phyloP scores from a whole-genome alignment of 495 filamentous ascomycete species.

The Penicillium subrubescens region DNA sequence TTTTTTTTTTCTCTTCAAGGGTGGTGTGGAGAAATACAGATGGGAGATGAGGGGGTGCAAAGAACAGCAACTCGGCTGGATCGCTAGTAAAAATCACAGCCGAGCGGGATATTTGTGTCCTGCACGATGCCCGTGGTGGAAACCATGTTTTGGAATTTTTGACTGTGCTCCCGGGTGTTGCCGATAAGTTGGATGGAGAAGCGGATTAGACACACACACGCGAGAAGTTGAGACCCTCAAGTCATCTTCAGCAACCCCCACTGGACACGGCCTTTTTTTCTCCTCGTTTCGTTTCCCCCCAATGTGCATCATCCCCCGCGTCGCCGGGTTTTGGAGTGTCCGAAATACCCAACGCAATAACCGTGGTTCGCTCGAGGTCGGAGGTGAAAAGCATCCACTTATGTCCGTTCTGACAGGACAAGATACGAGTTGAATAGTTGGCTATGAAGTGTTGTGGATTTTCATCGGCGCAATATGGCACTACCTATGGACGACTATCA shows the following conservation, averaged over 20 bases:
- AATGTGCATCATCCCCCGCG: conserved; percentile 11
- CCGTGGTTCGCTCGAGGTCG: conserved; percentile 24
- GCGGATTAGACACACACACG: not conserved
- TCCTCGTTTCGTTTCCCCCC: not conserved
- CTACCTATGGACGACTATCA: not conserved
- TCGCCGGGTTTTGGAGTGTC: not conserved
- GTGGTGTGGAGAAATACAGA: conserved; percentile 2
- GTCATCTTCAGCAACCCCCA: not conserved
- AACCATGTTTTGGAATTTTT: conserved; percentile 10
- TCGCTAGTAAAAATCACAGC: not conserved
- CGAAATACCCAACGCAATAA: not conserved
- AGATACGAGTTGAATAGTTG: not conserved
- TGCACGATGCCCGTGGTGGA: conserved; percentile 14
- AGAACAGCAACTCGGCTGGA: not conserved
- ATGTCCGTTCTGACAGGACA: not conserved
- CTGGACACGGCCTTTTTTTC: not conserved
- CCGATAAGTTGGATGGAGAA: conserved; percentile 7
- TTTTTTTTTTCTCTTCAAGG: not conserved
- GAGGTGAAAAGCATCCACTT: conserved; percentile 2
- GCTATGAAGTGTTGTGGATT: not conserved
- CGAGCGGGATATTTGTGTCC: not conserved
- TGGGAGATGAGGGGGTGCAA: not conserved
- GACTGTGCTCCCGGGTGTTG: conserved; percentile 18
- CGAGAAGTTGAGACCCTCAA: not conserved
- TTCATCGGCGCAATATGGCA: not conserved